Base-by-base conservation (phyloP, 805 yeast species). In the Pichia paraexigua region DNA sequence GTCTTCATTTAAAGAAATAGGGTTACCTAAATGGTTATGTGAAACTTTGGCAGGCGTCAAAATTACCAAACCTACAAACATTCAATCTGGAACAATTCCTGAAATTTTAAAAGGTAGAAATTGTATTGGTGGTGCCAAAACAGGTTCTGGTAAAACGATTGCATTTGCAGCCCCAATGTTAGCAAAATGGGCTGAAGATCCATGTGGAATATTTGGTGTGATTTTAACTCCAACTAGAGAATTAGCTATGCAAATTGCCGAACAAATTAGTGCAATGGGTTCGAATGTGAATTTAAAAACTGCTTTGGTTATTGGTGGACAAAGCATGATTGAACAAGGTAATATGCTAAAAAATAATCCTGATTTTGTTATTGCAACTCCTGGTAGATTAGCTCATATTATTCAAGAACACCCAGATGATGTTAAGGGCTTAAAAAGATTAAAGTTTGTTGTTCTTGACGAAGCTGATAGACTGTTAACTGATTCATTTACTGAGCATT, bases 91-190 rank as follows among this genome's bases (percentile, higher is more conserved):
- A 5, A 89, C 97, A 64, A 92, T 94, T 45, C 98, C 98, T 0
- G 79, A 84, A 51, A 87, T 94, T 52, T 64, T 94, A 40, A 74
- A 73, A 42, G 97, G 95, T 9, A 78, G 83, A 58, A 96, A 91
- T 66, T 91, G 97, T 69, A 92, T 94, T 48, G 99, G 99, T 48
- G 99, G 99, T 43, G 99, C 99, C 32, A 87, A 87, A 66, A 94
- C 99, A 0, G 99, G 99, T 69, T 85, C 95, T 18, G 99, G 99
- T 78, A 94, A 94, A 65, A 94, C 99, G 1, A 82, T 94, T 22
- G 97, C 98, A 1, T 94, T 94, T 75, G 98, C 92, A 1, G 95
- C 89, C n/a, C 99, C 99, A 2, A 92, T 94, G 88, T 72, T 94
- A 51, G 81, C 95, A 1, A 77, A 85, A 62, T 94, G 98, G 97